phyloP scores from a whole-genome alignment of 768 basidiomycete genomes.

The Boletus rubescentipes region DNA sequence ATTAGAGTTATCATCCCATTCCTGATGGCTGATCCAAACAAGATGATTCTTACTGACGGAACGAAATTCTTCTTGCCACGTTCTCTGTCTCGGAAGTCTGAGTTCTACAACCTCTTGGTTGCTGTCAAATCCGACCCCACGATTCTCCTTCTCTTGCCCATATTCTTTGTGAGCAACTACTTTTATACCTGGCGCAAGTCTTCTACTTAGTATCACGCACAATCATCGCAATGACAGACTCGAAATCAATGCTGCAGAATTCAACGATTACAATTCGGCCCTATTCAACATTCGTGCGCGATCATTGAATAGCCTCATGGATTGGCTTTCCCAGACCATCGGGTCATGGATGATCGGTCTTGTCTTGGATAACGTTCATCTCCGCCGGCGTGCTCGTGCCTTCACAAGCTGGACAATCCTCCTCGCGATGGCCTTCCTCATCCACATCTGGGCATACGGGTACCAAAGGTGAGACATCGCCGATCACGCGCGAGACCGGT shows the following conservation, averaged over 20 bases:
- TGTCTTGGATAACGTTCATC: constrained; percentile 54
- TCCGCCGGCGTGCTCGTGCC: constrained; percentile 64
- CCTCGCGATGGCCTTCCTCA: constrained; percentile 58
- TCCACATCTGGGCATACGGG: constrained; percentile 74
- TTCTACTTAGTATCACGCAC: not conserved
- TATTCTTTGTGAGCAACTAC: constrained; percentile 82
- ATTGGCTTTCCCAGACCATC: constrained; percentile 77
- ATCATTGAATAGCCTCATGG: constrained; percentile 73
- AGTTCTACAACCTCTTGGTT: constrained; percentile 67
- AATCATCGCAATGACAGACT: too few species aligned
- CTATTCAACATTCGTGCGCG: constrained; percentile 76
- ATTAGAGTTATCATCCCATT: constrained; percentile 65
- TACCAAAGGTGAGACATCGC: constrained; percentile 72
- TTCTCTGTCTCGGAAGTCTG: constrained; percentile 73
- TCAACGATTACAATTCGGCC: constrained; percentile 74
- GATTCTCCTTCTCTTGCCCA: constrained; percentile 74
- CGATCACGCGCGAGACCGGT: not conserved
- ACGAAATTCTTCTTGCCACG: constrained; percentile 59
- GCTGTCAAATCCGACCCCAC: constrained; percentile 65
- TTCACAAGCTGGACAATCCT: constrained; percentile 65
- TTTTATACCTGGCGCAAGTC: constrained; percentile 75
- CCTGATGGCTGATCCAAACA: constrained; percentile 66
- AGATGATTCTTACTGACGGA: constrained; percentile 74
- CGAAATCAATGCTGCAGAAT: too few species aligned
- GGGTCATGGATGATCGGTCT: constrained; percentile 69